Percentiles rank a stretch among this genome's conserved stretches.
These are phyloP conservation scores for Aspergillus sp. DNA, from an alignment of 2,329 filamentous ascomycete species.

Conservation along the genomic window DNA sequence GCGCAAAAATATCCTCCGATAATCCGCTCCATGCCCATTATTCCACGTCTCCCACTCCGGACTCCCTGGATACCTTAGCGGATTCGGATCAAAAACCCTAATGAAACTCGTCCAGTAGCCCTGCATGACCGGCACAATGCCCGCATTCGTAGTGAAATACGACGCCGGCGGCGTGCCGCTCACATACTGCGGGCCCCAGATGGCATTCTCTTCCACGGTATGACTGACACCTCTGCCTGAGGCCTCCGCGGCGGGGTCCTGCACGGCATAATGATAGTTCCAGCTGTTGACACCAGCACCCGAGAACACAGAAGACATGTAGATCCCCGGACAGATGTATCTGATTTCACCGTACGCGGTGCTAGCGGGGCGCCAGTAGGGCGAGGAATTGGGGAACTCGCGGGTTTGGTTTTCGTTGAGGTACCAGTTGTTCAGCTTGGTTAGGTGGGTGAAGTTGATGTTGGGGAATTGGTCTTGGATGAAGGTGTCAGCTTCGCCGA, in stretches of 20 bases:
- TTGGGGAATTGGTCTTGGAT: slow-evolving; percentile 61
- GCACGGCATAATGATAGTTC: slow-evolving; percentile 71
- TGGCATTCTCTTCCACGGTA: slow-evolving; percentile 65
- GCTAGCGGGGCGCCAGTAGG: slow-evolving; percentile 61
- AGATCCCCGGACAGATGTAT: slow-evolving; percentile 65
- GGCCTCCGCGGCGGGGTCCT: slow-evolving; percentile 57
- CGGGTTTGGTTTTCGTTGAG: slow-evolving; percentile 50
- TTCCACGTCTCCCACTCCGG: slow-evolving; percentile 57
- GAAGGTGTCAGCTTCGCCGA: slow-evolving; percentile 56
- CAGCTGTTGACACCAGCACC: slow-evolving; percentile 49
- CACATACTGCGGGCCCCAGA: slow-evolving; percentile 66
- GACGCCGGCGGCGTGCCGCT: slow-evolving; percentile 53
- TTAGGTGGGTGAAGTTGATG: slow-evolving; percentile 55
- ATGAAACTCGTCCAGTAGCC: slow-evolving; percentile 77
- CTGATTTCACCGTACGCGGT: slow-evolving; percentile 66
- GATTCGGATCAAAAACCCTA: slow-evolving; percentile 66
- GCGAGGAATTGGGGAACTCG: slow-evolving; percentile 52
- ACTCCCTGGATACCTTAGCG: slow-evolving; percentile 46
- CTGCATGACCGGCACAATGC: slow-evolving; percentile 63
- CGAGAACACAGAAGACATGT: slow-evolving; percentile 51
- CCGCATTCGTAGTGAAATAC: slow-evolving; percentile 60
- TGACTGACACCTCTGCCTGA: slow-evolving; percentile 67
- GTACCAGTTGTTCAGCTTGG: slow-evolving; percentile 57
- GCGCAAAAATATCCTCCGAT: slow-evolving; percentile 46
- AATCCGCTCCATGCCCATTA: slow-evolving; percentile 28